Evolutionary conservation across 352 stramenopile species (phyloP), one percentile per base, ranked within the genome.

Genomic region (Phytophthora pistaciae): DNA sequence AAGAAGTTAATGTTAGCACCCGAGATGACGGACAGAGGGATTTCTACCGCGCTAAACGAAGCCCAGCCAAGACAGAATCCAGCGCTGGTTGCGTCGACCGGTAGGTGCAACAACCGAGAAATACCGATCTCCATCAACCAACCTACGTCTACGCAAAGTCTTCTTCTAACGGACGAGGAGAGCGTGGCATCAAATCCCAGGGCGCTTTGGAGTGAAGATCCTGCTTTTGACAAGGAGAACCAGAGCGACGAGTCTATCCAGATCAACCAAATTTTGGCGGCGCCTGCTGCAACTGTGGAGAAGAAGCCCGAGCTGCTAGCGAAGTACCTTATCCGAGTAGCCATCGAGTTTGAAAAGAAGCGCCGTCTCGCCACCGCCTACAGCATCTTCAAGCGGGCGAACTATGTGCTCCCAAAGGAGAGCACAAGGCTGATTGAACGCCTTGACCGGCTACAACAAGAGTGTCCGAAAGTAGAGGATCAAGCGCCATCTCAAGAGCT

Each of bases 311-410:
- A 81, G 21, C n/a, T 84, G 18, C 63, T 87, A 3, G 84, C 83
- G 1, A 92, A 92, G 59, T 72, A 82, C n/a, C 76, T 92, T 31
- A 83, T 92, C 36, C 58, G 64, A n/a, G 52, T 86, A 18, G 84
- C 83, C 0, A 86, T 92, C 23, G 71, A 71, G 20, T 71, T 90
- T 20, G 82, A 92, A 56, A 87, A 79, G 48, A 79, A 72, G 48
- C 68, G 66, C 60, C 80, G 70, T 9, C 72, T 77, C 18, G 40
- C 46, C 6, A 85, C 66, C 1, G 78, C 84, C 13, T 81, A 77
- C 60, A 74, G 70, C n/a, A 69, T 91, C 44, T 90, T 92, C 60
- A 85, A 83, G 62, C 79, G 80, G 9, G 82, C 85, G 16, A 79
- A 76, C 44, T 67, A 86, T 23, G 55, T 90, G 27, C 74, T 92